A percentile compares a stretch with the other conserved stretches of the same genome.
Conservation (phyloP, 164 flowering plant species). For the Umbilicus rupestris region DNA sequence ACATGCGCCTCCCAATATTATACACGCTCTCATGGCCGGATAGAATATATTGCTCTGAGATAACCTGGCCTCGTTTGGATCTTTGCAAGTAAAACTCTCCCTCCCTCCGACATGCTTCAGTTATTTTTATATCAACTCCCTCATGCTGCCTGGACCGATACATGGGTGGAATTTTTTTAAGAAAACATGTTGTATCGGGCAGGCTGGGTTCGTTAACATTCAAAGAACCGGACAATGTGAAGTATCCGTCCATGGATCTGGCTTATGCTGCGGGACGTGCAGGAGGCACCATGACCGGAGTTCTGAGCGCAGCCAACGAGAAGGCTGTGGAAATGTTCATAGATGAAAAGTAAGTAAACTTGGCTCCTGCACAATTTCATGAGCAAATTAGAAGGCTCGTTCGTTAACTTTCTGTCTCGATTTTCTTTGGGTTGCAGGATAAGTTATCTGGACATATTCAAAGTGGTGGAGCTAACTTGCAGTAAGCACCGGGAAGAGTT, state of each 20-base stretch:
- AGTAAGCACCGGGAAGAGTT: conserved; percentile 63
- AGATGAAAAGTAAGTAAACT: conserved; percentile 59
- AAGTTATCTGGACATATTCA: conserved; percentile 82
- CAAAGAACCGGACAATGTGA: conserved; percentile 83
- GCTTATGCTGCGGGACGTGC: conserved; percentile 98
- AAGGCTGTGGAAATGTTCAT: conserved; percentile 97
- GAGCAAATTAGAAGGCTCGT: neutral
- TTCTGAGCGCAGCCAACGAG: conserved; percentile 98
- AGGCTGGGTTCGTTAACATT: conserved; percentile 90
- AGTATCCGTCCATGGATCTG: conserved; percentile 95
- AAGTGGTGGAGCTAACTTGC: conserved; percentile 86
- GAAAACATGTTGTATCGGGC: conserved; percentile 16
- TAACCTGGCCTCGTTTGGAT: conserved; percentile 98
- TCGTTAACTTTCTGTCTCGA: conserved; percentile 5
- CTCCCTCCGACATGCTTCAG: neutral
- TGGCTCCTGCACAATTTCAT: neutral
- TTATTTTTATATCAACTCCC: neutral
- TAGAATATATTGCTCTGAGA: conserved; percentile 80
- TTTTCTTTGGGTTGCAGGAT: conserved; percentile 41
- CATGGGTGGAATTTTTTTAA: neutral
- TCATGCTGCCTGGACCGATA: neutral
- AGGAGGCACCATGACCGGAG: conserved; percentile 99
- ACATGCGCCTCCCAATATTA: conserved; percentile 95
- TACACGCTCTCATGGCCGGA: conserved; percentile 98
- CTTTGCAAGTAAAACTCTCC: conserved; percentile 80